phyloP scores from a whole-genome alignment of 441 rosid species.

The Lepidium campestre region DNA sequence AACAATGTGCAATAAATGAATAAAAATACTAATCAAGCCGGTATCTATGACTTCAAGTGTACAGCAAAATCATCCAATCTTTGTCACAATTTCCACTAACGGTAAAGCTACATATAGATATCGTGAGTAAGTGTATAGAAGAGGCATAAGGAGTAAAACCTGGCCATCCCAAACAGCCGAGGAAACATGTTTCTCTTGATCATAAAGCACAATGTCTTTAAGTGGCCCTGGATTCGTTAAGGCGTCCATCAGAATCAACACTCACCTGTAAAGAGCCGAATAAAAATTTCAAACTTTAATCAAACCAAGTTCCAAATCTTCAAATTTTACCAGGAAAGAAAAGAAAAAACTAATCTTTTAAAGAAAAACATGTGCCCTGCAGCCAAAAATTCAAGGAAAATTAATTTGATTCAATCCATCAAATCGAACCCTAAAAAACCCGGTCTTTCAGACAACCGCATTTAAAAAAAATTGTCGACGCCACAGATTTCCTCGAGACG shows the following conservation, averaged over 20 bases:
- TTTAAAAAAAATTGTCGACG: neutral
- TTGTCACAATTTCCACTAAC: neutral
- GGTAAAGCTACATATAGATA: neutral
- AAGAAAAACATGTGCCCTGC: constrained; percentile 1
- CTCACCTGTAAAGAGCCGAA: constrained; percentile 4
- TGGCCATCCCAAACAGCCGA: constrained; percentile 98
- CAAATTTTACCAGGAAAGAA: neutral
- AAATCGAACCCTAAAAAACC: constrained; percentile 19
- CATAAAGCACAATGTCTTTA: constrained; percentile 64
- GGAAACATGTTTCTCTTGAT: constrained; percentile 95
- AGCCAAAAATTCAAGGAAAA: neutral
- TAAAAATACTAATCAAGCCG: neutral
- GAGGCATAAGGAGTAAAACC: constrained; percentile 33
- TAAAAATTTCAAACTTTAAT: neutral
- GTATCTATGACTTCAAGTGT: too few relatives aligned
- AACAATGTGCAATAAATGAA: neutral
- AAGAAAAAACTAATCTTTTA: neutral
- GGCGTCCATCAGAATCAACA: constrained; percentile 35
- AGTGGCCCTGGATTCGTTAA: constrained; percentile 76
- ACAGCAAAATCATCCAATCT: neutral
- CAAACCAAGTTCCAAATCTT: neutral
- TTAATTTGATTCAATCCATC: neutral
- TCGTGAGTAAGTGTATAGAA: neutral
- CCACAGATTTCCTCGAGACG: neutral
- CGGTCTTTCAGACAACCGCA: neutral